Conservation (phyloP, 1,139 yeast genomes). For the Yamadazyma dendronema region DNA sequence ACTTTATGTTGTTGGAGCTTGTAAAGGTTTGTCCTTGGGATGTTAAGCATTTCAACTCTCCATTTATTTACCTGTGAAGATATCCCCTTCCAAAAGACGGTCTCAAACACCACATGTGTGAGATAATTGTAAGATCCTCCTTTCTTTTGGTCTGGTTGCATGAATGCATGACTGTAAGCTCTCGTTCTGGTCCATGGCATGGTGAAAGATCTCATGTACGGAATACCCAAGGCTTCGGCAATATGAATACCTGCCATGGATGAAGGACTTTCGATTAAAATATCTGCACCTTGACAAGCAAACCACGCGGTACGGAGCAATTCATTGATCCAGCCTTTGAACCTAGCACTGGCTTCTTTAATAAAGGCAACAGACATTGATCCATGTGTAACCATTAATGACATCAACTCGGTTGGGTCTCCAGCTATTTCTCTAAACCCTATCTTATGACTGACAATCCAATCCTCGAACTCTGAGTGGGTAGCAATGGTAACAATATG, state of each 20-base stretch:
- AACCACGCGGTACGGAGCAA: slow-evolving; percentile 72
- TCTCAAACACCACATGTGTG: slow-evolving; percentile 91
- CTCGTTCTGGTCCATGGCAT: slow-evolving; percentile 98
- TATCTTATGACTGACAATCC: slow-evolving; percentile 69
- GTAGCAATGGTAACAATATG: slow-evolving; percentile 84
- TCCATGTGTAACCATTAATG: slow-evolving; percentile 89
- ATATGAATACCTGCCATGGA: slow-evolving; percentile 96
- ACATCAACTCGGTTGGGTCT: slow-evolving; percentile 89
- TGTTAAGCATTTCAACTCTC: slow-evolving; percentile 66
- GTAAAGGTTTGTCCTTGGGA: slow-evolving; percentile 70
- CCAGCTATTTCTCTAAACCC: slow-evolving; percentile 80
- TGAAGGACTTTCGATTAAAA: slow-evolving; percentile 88
- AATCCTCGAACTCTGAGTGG: slow-evolving; percentile 73
- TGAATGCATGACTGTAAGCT: slow-evolving; percentile 94
- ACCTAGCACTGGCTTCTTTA: slow-evolving; percentile 76
- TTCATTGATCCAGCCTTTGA: slow-evolving; percentile 78
- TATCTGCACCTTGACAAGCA: slow-evolving; percentile 82
- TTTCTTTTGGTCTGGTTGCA: slow-evolving; percentile 88
- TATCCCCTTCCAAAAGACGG: slow-evolving; percentile 90
- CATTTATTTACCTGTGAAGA: slow-evolving; percentile 86
- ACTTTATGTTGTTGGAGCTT: slow-evolving; percentile 72
- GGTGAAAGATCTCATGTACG: slow-evolving; percentile 92
- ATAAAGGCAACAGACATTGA: slow-evolving; percentile 80
- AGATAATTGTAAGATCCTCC: slow-evolving; percentile 92
- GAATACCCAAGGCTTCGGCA: slow-evolving; percentile 86